phyloP scores from a whole-genome alignment of 2,329 filamentous ascomycete species.

The Aspergillus unguis region DNA sequence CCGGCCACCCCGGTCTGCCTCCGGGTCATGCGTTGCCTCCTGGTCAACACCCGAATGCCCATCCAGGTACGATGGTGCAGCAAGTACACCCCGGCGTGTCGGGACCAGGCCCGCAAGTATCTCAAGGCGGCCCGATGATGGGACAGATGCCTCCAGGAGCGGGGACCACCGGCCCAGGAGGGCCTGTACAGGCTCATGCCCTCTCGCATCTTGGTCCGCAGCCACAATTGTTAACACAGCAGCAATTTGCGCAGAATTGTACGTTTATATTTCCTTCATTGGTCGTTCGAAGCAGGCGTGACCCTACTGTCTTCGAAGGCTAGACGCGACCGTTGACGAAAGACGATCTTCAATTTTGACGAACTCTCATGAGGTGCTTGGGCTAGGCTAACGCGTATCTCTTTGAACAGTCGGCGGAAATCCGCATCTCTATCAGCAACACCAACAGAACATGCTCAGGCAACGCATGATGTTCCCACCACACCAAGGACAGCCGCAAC shows the following conservation, averaged over 20 bases:
- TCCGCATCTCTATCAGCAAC: constrained; percentile 48
- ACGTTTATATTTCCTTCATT: constrained; percentile 20
- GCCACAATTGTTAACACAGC: constrained; percentile 54
- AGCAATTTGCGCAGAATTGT: constrained; percentile 43
- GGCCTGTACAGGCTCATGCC: constrained; percentile 55
- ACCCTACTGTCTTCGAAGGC: too few relatives aligned
- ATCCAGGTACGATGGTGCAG: constrained; percentile 51
- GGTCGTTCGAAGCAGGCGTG: too few relatives aligned
- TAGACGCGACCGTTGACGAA: background rate
- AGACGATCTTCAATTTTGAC: background rate
- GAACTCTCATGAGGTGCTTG: background rate
- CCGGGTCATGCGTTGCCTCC: constrained; percentile 61
- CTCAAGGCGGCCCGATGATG: constrained; percentile 63
- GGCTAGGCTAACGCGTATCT: background rate
- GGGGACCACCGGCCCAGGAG: constrained; percentile 49
- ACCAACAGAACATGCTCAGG: constrained; percentile 34
- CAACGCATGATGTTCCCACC: constrained; percentile 32
- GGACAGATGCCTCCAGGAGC: constrained; percentile 59
- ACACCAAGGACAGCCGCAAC: constrained; percentile 26
- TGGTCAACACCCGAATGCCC: constrained; percentile 56
- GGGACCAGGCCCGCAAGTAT: constrained; percentile 57
- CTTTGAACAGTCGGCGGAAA: constrained; percentile 31
- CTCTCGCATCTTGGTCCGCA: constrained; percentile 59
- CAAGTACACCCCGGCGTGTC: constrained; percentile 62
- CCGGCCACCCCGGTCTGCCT: constrained; percentile 55